phyloP scores from a whole-genome alignment of 495 filamentous ascomycete genomes.

The Penicillium mononematosum region DNA sequence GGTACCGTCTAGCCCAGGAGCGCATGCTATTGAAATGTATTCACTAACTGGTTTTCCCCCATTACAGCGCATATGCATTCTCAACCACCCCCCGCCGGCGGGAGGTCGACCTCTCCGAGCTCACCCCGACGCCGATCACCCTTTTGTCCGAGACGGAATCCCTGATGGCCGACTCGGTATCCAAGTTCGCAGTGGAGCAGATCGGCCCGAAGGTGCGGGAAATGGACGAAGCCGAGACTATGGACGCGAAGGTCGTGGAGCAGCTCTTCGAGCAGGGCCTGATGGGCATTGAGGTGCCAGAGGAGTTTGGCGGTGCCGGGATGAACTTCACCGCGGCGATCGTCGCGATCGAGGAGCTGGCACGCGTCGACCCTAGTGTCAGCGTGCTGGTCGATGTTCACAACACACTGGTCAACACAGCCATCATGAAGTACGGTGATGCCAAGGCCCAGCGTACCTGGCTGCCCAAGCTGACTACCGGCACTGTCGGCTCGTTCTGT shows the following conservation, averaged over 20 bases:
- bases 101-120: slow-evolving; percentile 60
- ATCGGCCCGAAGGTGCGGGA: slow-evolving; percentile 91
- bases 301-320: slow-evolving; percentile 92
- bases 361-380: slow-evolving; percentile 90
- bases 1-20: slow-evolving; percentile 24
- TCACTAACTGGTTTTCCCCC: not conserved
- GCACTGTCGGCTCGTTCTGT: slow-evolving; percentile 94
- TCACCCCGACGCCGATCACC: slow-evolving; percentile 89
- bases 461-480: slow-evolving; percentile 82
- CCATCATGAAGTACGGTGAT: slow-evolving; percentile 81
- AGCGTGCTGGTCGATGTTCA: slow-evolving; percentile 93
- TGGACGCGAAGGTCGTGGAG: slow-evolving; percentile 87
- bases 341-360: slow-evolving; percentile 94
- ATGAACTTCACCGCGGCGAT: slow-evolving; percentile 99
- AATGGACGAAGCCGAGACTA: slow-evolving; percentile 95
- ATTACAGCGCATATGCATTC: slow-evolving; percentile 61
- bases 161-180: slow-evolving; percentile 84
- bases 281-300: slow-evolving; percentile 96
- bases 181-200: slow-evolving; percentile 84
- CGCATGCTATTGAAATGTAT: not conserved
- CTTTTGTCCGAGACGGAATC: slow-evolving; percentile 89
- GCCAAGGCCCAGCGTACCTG: slow-evolving; percentile 74
- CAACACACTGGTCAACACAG: slow-evolving; percentile 96
- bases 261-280: slow-evolving; percentile 95
- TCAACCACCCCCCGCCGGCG: slow-evolving; percentile 65